These are phyloP conservation scores for Nitzschia inconspicua DNA, from an alignment of 108 stramenopile species.

Conservation along the genomic window DNA sequence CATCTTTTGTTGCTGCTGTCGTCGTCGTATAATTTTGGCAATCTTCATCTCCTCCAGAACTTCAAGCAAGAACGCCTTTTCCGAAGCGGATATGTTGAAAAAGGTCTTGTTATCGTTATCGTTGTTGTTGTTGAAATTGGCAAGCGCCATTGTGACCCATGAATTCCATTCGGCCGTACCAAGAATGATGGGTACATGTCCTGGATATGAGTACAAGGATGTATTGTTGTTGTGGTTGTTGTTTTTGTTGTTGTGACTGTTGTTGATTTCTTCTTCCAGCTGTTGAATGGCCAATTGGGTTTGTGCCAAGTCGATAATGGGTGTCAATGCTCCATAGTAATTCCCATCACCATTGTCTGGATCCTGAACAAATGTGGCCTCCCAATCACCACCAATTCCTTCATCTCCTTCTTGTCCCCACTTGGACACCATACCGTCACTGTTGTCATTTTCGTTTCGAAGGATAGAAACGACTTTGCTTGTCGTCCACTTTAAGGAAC, in stretches of 20 bases:
- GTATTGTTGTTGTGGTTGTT: too few species aligned
- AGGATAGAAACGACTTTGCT: background rate
- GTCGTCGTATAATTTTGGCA: constrained; percentile 1
- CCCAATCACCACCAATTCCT: background rate
- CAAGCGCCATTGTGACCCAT: background rate
- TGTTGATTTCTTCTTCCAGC: background rate
- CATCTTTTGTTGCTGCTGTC: background rate
- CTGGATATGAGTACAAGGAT: background rate
- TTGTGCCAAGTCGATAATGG: background rate
- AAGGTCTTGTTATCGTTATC: background rate
- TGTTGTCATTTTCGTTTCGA: constrained; percentile 1
- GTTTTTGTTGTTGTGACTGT: background rate
- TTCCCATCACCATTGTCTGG: too few species aligned
- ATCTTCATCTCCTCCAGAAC: constrained; percentile 1
- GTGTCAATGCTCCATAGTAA: background rate
- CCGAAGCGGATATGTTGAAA: background rate
- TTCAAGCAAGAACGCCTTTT: constrained; percentile 3
- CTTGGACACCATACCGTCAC: background rate
- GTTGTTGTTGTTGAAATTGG: background rate
- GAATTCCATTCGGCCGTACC: constrained; percentile 5
- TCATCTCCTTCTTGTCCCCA: constrained; percentile 15
- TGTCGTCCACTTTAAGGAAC: too few species aligned
- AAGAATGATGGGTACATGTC: background rate
- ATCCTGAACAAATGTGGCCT: background rate
- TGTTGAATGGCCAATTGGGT: constrained; percentile 3